These are phyloP conservation scores for Yamadazyma philogaea DNA, from an alignment of 805 yeast genomes.

Conservation along the genomic window DNA sequence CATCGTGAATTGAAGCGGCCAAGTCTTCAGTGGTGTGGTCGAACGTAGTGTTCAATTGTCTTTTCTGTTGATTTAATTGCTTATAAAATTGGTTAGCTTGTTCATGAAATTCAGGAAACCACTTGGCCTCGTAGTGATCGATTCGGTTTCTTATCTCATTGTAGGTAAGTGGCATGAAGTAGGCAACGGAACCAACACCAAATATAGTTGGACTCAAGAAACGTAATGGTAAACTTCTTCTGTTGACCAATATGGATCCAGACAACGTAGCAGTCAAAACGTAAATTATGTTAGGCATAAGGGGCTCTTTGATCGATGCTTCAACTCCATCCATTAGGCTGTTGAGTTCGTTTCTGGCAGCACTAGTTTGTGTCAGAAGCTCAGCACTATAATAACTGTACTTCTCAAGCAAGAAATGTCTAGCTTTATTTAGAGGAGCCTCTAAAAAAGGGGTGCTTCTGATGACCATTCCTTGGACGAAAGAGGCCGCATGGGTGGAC, in stretches of 20 bases:
- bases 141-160: constrained; percentile 26
- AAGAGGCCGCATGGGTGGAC: constrained; percentile 34
- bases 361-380: constrained; percentile 44
- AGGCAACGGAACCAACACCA: constrained; percentile 43
- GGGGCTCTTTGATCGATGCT: constrained; percentile 46
- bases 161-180: constrained; percentile 53
- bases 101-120: constrained; percentile 29
- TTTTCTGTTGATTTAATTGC: constrained; percentile 11
- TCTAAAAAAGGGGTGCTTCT: constrained; percentile 49
- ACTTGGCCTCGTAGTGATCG: constrained; percentile 24
- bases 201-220: constrained; percentile 49
- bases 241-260: constrained; percentile 53
- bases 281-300: constrained; percentile 53
- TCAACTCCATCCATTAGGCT: constrained; percentile 28
- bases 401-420: constrained; percentile 39
- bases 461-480: constrained; percentile 54
- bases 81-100: constrained; percentile 22
- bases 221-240: constrained; percentile 47
- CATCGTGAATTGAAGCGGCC: constrained; percentile 23
- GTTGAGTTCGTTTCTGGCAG: constrained; percentile 42
- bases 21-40: constrained; percentile 17
- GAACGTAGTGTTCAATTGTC: constrained; percentile 13
- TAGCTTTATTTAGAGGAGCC: constrained; percentile 34
- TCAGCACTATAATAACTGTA: constrained; percentile 41
- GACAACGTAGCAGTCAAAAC: constrained; percentile 54